phyloP scores from a whole-genome alignment of 345 rosid genomes.

The Sonneratia alba region DNA sequence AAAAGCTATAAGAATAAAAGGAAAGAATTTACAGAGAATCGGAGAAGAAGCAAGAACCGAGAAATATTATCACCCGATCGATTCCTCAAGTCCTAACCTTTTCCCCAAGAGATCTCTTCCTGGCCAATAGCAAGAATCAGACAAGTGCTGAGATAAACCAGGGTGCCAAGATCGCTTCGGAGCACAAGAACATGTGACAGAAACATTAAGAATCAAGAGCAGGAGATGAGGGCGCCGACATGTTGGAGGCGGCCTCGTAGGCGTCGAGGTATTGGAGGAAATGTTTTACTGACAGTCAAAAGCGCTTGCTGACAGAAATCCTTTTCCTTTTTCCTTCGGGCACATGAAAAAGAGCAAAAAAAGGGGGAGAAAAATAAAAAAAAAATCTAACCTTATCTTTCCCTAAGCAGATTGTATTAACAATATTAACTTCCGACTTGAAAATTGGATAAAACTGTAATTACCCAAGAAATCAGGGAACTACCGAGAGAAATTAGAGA shows the following conservation, averaged over 20 bases:
- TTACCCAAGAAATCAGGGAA: neutral
- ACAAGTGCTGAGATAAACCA: neutral
- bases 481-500: neutral
- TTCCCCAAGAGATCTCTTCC: neutral
- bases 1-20: neutral
- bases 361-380: too few species aligned
- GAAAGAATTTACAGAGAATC: neutral
- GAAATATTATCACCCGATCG: neutral
- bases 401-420: neutral
- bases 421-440: neutral
- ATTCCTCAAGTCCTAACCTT: neutral
- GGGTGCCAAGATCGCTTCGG: neutral
- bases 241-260: neutral
- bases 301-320: neutral
- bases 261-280: neutral
- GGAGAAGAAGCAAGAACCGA: neutral
- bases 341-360: neutral
- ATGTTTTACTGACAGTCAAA: neutral
- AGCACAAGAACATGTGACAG: neutral
- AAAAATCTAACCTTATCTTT: neutral
- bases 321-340: neutral
- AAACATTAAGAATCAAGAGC: neutral
- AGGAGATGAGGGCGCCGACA: slow-evolving; percentile 1
- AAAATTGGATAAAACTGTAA: neutral
- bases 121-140: neutral